These are phyloP conservation scores for Perkinsus olseni DNA, from an alignment of 169 alveolate species.

Conservation along the genomic window DNA sequence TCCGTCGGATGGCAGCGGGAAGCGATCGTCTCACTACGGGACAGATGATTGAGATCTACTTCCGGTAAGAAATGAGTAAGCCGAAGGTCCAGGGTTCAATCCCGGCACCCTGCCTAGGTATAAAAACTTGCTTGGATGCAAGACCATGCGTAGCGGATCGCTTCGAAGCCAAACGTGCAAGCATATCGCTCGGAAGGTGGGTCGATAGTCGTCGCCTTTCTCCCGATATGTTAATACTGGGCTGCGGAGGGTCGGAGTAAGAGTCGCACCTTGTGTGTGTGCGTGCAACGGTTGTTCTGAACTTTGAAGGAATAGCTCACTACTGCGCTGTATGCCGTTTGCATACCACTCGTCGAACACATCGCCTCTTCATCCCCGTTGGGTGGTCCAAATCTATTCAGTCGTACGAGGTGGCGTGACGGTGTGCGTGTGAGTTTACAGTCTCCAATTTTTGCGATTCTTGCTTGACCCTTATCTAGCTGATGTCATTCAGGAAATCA, in stretches of 20 bases:
- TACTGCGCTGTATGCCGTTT: no score
- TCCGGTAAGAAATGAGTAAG: no score
- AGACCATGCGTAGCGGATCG: neutral
- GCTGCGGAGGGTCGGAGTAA: neutral
- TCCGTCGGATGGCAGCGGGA: neutral
- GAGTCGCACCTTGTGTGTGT: neutral
- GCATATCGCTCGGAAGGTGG: neutral
- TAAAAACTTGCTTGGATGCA: neutral
- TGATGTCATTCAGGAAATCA: neutral
- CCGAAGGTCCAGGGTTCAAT: neutral
- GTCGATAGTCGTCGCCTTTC: neutral
- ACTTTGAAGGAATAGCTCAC: no score
- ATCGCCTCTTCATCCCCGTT: no score
- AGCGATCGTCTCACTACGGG: neutral
- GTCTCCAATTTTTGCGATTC: no score
- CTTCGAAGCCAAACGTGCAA: neutral
- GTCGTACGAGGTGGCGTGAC: no score
- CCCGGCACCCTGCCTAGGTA: neutral
- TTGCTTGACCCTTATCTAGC: neutral
- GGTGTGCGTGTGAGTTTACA: no score
- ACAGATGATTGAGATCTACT: neutral
- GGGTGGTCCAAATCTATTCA: no score
- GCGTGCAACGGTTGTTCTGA: no score
- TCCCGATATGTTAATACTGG: neutral
- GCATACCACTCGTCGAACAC: no score